A percentile compares a stretch with the other conserved stretches of the same genome.
These are phyloP conservation scores for Talaromyces sp. DNA, from an alignment of 2,329 filamentous ascomycete genomes.

Conservation along the genomic window DNA sequence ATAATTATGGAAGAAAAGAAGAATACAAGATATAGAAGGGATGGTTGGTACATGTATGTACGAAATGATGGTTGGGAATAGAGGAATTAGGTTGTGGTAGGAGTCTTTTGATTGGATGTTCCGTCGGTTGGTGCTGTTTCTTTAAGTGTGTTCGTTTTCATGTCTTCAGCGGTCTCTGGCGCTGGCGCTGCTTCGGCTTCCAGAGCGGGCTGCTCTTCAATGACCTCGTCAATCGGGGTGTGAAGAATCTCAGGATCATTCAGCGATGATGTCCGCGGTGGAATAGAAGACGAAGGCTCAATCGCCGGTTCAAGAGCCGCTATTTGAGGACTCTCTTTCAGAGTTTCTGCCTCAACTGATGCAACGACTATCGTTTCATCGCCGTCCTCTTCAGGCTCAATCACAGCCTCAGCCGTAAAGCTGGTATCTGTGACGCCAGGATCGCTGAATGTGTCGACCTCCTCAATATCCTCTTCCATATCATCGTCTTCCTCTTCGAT, in stretches of 20 bases:
- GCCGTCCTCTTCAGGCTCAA: constrained; percentile 1
- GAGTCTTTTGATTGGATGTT: neutral
- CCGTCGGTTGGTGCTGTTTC: neutral
- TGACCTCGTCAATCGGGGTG: neutral
- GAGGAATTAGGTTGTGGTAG: neutral
- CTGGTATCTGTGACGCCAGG: constrained; percentile 14
- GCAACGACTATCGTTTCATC: neutral
- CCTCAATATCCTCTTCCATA: constrained; percentile 38
- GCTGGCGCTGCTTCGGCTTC: neutral
- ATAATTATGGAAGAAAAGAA: neutral
- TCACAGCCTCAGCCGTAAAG: constrained; percentile 23
- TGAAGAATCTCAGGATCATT: neutral
- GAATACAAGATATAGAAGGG: neutral
- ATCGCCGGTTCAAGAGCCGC: constrained; percentile 31
- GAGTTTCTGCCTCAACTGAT: constrained; percentile 19
- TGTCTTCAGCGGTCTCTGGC: neutral
- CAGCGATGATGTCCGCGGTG: constrained; percentile 41
- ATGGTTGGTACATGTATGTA: neutral
- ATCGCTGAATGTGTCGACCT: constrained; percentile 40
- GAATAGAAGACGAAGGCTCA: constrained; percentile 32
- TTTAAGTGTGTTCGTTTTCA: neutral
- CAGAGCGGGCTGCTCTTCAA: neutral
- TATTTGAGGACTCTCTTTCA: constrained; percentile 13
- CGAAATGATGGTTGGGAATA: neutral
- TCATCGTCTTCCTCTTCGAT: constrained; percentile 46